A percentile compares a stretch with the other conserved stretches of the same genome.
phyloP scores from a whole-genome alignment of 768 basidiomycete species.

The Glaciozyma antarctica region DNA sequence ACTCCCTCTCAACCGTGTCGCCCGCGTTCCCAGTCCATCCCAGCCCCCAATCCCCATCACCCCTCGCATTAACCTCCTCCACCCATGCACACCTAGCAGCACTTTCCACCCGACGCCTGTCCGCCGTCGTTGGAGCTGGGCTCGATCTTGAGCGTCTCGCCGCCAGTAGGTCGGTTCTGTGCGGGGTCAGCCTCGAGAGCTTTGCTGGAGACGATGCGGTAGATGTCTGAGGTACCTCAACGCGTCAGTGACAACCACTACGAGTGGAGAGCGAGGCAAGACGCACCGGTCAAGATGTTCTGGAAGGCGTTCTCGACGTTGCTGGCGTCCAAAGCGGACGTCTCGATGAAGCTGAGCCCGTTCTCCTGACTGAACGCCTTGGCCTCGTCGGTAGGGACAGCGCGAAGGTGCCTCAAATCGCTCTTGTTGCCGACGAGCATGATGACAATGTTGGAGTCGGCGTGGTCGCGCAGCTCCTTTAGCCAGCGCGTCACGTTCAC shows the following conservation, averaged over 20 bases:
- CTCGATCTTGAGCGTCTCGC: slow-evolving; percentile 75
- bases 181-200: slow-evolving; percentile 74
- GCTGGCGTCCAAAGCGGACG: slow-evolving; percentile 97
- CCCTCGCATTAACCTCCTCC: too few species aligned
- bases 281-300: slow-evolving; percentile 78
- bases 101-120: slow-evolving; percentile 40
- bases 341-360: slow-evolving; percentile 60
- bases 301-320: slow-evolving; percentile 98
- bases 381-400: slow-evolving; percentile 95
- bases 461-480: slow-evolving; percentile 93
- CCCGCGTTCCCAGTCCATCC: too few species aligned
- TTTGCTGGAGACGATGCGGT: slow-evolving; percentile 93
- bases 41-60: too few species aligned
- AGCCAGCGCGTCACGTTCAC: slow-evolving; percentile 91
- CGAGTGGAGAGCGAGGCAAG: not conserved
- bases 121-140: slow-evolving; percentile 49
- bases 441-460: slow-evolving; percentile 45
- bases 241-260: not conserved
- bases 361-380: slow-evolving; percentile 74
- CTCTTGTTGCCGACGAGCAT: slow-evolving; percentile 97
- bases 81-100: slow-evolving; percentile 34
- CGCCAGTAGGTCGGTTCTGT: slow-evolving; percentile 55
- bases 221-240: slow-evolving; percentile 64
- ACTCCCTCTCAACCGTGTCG: too few species aligned
- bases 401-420: slow-evolving; percentile 93